Conservation (phyloP, 1,284 basidiomycete genomes). For the Ustilago crameri region DNA sequence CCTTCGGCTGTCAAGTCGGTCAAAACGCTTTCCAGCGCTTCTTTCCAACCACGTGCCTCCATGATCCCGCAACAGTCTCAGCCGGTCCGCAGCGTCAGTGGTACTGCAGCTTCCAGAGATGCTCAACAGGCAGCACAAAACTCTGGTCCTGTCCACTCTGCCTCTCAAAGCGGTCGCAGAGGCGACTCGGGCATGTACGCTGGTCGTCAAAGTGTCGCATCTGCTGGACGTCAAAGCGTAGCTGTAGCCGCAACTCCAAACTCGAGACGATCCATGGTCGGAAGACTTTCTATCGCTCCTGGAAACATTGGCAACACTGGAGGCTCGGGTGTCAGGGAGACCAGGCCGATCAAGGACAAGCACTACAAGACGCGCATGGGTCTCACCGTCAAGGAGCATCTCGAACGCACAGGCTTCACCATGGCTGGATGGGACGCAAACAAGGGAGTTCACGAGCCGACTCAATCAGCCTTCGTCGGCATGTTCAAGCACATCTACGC, state of each 20-base stretch:
- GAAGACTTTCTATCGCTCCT: constrained; percentile 51
- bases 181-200: constrained; percentile 42
- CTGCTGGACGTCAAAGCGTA: constrained; percentile 47
- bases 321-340: constrained; percentile 37
- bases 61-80: constrained; percentile 49
- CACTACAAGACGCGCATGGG: constrained; percentile 61
- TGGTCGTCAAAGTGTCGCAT: constrained; percentile 46
- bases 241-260: constrained; percentile 55
- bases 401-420: constrained; percentile 61
- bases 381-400: constrained; percentile 52
- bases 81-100: constrained; percentile 22
- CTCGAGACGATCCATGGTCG: constrained; percentile 42
- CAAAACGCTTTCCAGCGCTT: constrained; percentile 33
- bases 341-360: constrained; percentile 56
- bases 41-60: constrained; percentile 43
- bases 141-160: constrained; percentile 31
- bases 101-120: constrained; percentile 9
- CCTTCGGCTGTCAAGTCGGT: constrained; percentile 47
- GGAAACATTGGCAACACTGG: constrained; percentile 42
- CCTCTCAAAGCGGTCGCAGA: constrained; percentile 28
- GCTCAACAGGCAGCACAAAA: constrained; percentile 21
- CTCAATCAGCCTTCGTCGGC: constrained; percentile 61
- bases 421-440: constrained; percentile 57
- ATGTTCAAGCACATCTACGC: constrained; percentile 66
- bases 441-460: constrained; percentile 63